Evolutionary conservation across 2,329 filamentous ascomycete species (phyloP), one percentile per base, ranked within the genome.

Genomic region (Venturia aucupariae): DNA sequence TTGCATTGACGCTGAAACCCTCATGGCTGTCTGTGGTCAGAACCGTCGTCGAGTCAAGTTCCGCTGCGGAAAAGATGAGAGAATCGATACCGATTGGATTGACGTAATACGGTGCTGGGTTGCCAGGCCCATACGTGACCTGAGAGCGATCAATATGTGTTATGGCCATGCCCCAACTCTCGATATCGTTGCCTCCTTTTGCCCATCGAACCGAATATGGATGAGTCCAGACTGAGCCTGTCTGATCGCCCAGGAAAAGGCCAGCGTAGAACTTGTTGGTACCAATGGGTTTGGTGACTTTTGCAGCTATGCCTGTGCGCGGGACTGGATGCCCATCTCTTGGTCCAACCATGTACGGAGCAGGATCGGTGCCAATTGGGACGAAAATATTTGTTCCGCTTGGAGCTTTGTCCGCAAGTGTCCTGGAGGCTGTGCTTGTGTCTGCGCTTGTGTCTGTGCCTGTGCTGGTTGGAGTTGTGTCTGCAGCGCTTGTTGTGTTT

Each of bases 41-140:
- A 0, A 77, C 82, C 27, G 87, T 72, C 6, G 78, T 74, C 1
- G 76, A 71, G 2, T 81, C 84, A 11, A 97, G 81, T 71, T 96
- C 91, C 19, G 78, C 77, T 1, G 92, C 92, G 0, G 91, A 94
- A 13, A 97, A 77, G 32, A 91, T 83, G 38, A 97, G 73, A 1
- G 90, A 90, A 71, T 95, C 89, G 32, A 95, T 88, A 0, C 89
- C 89, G 54, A 94, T 79, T 0, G 93, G 92, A 70, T 90, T 94
- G 72, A 88, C 82, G 69, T 89, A 97, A 72, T 88, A 97, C 38
- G 82, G 77, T 77, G 66, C 81, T 80, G 5, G 82, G 70, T 54
- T 71, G 67, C 8, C 70, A 64, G 74, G 78, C 10, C 90, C 91
- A 71, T 84, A 89, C 0, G 86, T 86, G 63, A 88, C 77, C 73